phyloP scores from a whole-genome alignment of 2,329 filamentous ascomycete genomes.

The Cytospora piceicola region DNA sequence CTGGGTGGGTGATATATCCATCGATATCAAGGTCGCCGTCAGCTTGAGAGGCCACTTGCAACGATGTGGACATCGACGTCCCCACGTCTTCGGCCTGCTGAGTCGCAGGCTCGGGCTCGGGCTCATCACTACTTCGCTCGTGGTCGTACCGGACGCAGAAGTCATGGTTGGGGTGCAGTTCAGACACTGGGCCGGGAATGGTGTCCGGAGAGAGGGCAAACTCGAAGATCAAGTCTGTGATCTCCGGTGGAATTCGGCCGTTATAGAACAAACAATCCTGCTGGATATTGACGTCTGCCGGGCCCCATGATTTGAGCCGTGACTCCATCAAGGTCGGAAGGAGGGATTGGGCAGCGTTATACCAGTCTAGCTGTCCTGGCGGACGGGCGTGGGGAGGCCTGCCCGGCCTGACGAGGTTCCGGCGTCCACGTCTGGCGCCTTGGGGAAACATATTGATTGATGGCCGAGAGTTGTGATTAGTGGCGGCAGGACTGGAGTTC shows the following conservation, averaged over 20 bases:
- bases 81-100: no score
- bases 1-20: neutral
- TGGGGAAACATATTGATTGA: neutral
- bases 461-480: no score
- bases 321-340: neutral
- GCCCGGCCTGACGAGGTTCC: neutral
- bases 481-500: no score
- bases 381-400: neutral
- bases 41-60: neutral
- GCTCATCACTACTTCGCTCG: neutral
- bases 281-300: neutral
- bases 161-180: neutral
- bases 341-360: neutral
- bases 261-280: neutral
- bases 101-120: neutral
- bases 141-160: conserved; percentile 5
- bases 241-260: conserved; percentile 15
- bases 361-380: neutral
- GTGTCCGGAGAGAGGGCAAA: conserved; percentile 1
- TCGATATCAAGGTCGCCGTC: neutral
- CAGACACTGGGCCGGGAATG: neutral
- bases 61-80: neutral
- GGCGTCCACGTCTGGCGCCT: no score
- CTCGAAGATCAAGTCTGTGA: conserved; percentile 16
- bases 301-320: neutral